Percentiles rank a stretch among this genome's conserved stretches.
phyloP scores from a whole-genome alignment of 495 filamentous ascomycete genomes.

The Aspergillus affinis region DNA sequence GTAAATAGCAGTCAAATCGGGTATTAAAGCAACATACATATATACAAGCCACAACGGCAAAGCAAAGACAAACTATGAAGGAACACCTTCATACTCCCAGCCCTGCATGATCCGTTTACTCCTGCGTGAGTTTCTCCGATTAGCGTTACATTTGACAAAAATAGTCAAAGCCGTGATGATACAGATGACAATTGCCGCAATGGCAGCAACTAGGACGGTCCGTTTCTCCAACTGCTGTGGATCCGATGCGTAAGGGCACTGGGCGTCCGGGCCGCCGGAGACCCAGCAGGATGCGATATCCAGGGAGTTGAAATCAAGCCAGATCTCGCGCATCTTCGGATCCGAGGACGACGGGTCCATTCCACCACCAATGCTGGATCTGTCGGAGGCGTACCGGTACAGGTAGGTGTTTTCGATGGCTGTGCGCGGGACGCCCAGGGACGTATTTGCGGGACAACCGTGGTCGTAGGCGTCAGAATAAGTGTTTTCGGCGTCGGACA shows the following conservation, averaged over 20 bases:
- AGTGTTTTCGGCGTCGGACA: constrained; percentile 38
- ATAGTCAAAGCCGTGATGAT: constrained; percentile 58
- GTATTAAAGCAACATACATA: background rate
- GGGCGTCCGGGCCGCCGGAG: constrained; percentile 44
- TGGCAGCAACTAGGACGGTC: constrained; percentile 57
- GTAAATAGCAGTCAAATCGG: no score
- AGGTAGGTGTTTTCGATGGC: constrained; percentile 63
- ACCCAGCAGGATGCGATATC: constrained; percentile 60
- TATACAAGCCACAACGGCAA: background rate
- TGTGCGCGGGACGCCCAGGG: constrained; percentile 56
- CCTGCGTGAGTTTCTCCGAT: constrained; percentile 51
- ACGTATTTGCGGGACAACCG: constrained; percentile 38
- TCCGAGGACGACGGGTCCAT: constrained; percentile 29
- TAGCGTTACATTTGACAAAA: constrained; percentile 64
- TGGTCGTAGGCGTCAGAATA: constrained; percentile 37
- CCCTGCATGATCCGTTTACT: constrained; percentile 53
- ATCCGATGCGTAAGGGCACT: constrained; percentile 53
- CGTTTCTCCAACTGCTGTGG: constrained; percentile 37
- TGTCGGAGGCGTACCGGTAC: constrained; percentile 30
- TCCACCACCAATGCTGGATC: constrained; percentile 18
- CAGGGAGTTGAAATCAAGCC: constrained; percentile 60
- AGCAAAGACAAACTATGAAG: constrained; percentile 31
- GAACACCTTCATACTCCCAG: constrained; percentile 69
- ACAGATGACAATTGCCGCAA: constrained; percentile 59
- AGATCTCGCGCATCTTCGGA: constrained; percentile 37